Conservation (phyloP, 305 asterid genomes). For the Solanum aculeatissimum region DNA sequence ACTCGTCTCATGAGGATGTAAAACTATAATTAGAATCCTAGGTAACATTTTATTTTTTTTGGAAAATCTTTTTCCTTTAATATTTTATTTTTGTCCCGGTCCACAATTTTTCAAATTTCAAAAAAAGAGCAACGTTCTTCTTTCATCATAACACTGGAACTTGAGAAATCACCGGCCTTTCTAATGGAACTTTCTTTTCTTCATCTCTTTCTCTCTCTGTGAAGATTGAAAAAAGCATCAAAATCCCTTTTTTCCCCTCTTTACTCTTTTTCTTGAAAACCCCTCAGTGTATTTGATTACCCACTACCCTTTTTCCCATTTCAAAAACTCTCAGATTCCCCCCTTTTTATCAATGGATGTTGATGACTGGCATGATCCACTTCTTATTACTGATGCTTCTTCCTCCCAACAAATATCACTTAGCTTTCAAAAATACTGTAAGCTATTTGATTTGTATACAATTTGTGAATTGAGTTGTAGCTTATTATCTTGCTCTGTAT, state of each 20-base stretch:
- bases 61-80: not conserved
- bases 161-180: no score
- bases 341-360: constrained; percentile 43
- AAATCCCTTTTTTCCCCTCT: constrained; percentile 17
- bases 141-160: no score
- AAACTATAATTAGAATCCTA: no score
- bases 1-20: no score
- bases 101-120: constrained; percentile 12
- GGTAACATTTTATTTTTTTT: not conserved
- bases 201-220: not conserved
- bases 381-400: constrained; percentile 62
- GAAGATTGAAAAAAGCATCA: constrained; percentile 18
- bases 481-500: not conserved
- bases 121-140: constrained; percentile 6
- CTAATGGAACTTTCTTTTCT: not conserved
- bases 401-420: constrained; percentile 19
- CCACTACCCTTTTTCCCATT: constrained; percentile 8
- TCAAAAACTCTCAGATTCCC: constrained; percentile 24
- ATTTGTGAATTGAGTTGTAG: not conserved
- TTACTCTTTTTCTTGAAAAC: not conserved
- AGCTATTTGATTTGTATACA: constrained; percentile 10
- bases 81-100: constrained; percentile 1
- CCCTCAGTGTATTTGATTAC: constrained; percentile 5
- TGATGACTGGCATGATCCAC: constrained; percentile 59
- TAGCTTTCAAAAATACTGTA: constrained; percentile 27